Conservation (phyloP, 768 basidiomycete species). For the Leccinum subgranulosum region DNA sequence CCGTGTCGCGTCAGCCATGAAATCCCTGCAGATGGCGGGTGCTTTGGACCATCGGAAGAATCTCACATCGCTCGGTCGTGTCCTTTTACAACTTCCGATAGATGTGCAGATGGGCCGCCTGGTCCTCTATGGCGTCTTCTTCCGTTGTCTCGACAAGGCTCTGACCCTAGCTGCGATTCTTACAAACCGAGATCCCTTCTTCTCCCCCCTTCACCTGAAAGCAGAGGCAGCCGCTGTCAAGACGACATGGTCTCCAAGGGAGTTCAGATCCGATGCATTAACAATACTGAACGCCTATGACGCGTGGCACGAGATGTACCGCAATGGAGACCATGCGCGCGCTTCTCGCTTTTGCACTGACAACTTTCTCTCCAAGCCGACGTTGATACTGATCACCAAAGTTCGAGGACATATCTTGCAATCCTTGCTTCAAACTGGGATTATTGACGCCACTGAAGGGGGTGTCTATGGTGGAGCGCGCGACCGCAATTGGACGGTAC, state of each 20-base stretch:
- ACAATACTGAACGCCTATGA: constrained; percentile 80
- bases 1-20: constrained; percentile 78
- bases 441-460: constrained; percentile 79
- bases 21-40: constrained; percentile 78
- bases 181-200: constrained; percentile 87
- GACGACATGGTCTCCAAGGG: constrained; percentile 70
- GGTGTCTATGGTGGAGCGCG: constrained; percentile 35
- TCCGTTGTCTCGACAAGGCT: constrained; percentile 86
- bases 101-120: constrained; percentile 89
- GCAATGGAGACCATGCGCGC: constrained; percentile 54
- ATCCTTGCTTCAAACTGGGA: constrained; percentile 73
- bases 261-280: constrained; percentile 83
- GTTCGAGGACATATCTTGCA: constrained; percentile 76
- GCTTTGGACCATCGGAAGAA: constrained; percentile 75
- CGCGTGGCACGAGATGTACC: constrained; percentile 73
- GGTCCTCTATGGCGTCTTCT: constrained; percentile 87
- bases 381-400: constrained; percentile 75
- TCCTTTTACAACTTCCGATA: constrained; percentile 85
- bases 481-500: constrained; percentile 44
- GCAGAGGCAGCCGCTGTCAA: constrained; percentile 68
- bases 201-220: constrained; percentile 77
- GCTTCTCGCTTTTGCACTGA: constrained; percentile 78
- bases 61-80: constrained; percentile 82
- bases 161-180: constrained; percentile 90
- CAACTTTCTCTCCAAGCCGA: constrained; percentile 89